Base-by-base conservation (phyloP, 192 early-diverging fungal genomes). In the Podila epicladia region DNA sequence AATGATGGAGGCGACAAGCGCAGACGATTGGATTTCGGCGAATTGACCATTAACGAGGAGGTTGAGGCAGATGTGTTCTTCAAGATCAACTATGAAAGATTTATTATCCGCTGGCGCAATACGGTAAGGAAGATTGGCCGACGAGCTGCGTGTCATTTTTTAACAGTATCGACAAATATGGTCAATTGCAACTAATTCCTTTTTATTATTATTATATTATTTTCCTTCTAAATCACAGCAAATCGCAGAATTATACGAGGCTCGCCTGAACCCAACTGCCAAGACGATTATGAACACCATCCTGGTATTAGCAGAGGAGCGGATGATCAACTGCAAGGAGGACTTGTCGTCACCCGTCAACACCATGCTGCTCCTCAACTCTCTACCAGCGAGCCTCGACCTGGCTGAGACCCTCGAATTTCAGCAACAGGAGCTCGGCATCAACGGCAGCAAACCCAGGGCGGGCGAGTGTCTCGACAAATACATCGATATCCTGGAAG, bases 31-130 rank as follows among this genome's bases (percentile, higher is more conserved):
- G 51, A 62, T 60, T 53, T 19, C 12, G 66, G 58, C 9, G 75
- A 76, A 17, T 26, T 74, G 55, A 29, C 31, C 11, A 67, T 84
- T 49, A 64, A 76, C 9, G 72, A 84, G 29, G 84, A 83, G 55
- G 80, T 88, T 22, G 91, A 92, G 57, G 82, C 89, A 22, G 86
- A 88, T 41, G 83, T 90, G 41, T 91, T 80, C 60, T 94, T 94
- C 78, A 83, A 84, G 53, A 71, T 92, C 49, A 93, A 94, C 69
- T 88, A 82, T 73, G 91, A 92, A 11, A 85, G 87, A 41, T 91
- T 88, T 48, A 90, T 88, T 59, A 89, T 93, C 33, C 75, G 89
- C 22, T 86, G 92, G 76, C 89, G 93, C 65, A 92, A 92, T 70
- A 86, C 74, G 51, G 74, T 85, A 74, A 26, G 76, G 58, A 24